These are phyloP conservation scores for Aspergillus ostianus DNA, from an alignment of 495 filamentous ascomycete genomes.

Conservation along the genomic window DNA sequence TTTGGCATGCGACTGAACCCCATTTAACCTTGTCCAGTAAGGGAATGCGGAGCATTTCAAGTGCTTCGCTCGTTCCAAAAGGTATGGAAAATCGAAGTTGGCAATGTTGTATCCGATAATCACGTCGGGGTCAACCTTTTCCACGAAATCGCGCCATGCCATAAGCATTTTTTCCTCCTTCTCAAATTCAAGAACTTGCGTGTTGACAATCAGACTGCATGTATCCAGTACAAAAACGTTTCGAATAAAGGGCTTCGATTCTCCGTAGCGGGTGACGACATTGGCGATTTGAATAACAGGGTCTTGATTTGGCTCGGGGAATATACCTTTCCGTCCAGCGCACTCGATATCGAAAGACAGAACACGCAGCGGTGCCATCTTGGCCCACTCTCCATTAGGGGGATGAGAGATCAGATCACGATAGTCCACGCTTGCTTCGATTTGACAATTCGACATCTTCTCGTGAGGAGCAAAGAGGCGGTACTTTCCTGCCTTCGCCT, in stretches of 20 bases:
- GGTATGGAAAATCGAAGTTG: conserved; percentile 98
- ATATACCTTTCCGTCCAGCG: conserved; percentile 94
- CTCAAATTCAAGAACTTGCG: conserved; percentile 80
- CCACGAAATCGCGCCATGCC: conserved; percentile 84
- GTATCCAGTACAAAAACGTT: conserved; percentile 95
- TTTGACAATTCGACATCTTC: conserved; percentile 87
- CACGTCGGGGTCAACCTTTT: conserved; percentile 91
- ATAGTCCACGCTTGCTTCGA: conserved; percentile 84
- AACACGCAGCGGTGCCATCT: conserved; percentile 93
- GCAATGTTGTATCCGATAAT: conserved; percentile 99
- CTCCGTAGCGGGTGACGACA: conserved; percentile 93
- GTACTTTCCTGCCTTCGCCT: conserved; percentile 74
- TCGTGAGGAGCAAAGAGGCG: conserved; percentile 56
- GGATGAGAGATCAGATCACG: conserved; percentile 80
- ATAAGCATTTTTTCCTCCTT: conserved; percentile 82
- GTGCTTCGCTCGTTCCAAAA: conserved; percentile 84
- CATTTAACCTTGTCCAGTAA: conserved; percentile 76
- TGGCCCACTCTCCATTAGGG: conserved; percentile 93
- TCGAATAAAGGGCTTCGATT: conserved; percentile 89
- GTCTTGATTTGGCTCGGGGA: conserved; percentile 86
- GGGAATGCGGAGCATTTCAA: conserved; percentile 75
- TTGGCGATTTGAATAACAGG: conserved; percentile 99
- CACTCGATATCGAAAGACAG: conserved; percentile 99
- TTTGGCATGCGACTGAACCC: conserved; percentile 61
- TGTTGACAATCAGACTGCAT: conserved; percentile 90